Conservation (phyloP, 495 filamentous ascomycete genomes). For the Rostrohypoxylon terebratum region DNA sequence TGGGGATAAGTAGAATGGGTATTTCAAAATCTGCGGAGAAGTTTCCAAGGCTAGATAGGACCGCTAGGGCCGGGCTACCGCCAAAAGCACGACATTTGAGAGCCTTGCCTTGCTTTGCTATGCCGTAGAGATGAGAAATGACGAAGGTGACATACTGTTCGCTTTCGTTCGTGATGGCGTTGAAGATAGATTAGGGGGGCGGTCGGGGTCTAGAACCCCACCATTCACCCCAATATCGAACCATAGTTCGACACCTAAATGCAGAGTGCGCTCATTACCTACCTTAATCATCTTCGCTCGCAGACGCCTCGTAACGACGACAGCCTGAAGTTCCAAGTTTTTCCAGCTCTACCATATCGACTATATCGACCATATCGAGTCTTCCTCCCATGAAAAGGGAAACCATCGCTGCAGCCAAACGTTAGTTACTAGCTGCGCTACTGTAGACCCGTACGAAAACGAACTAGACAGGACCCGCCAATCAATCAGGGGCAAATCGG, state of each 20-base stretch:
- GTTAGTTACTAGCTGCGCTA: slow-evolving; percentile 15
- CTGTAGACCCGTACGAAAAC: slow-evolving; percentile 24
- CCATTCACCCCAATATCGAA: slow-evolving; percentile 17
- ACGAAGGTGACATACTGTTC: slow-evolving; percentile 14
- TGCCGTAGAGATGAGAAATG: not conserved
- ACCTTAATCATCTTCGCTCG: slow-evolving; percentile 14
- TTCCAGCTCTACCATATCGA: slow-evolving; percentile 5
- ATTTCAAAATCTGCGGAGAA: slow-evolving; percentile 19
- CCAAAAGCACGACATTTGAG: slow-evolving; percentile 15
- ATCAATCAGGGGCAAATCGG: slow-evolving; percentile 10
- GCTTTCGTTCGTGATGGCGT: not conserved
- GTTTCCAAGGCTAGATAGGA: slow-evolving; percentile 18
- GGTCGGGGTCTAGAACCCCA: slow-evolving; percentile 36
- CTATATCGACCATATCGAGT: not conserved
- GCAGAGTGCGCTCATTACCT: slow-evolving; percentile 3
- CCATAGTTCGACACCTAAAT: slow-evolving; percentile 17
- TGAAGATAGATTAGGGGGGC: slow-evolving; percentile 22
- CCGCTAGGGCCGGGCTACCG: slow-evolving; percentile 30
- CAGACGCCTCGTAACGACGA: slow-evolving; percentile 21
- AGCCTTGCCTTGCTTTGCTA: not conserved
- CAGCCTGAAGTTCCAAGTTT: not conserved
- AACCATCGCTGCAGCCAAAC: not conserved
- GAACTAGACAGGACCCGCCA: slow-evolving; percentile 3
- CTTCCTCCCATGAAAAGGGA: slow-evolving; percentile 8
- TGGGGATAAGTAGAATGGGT: slow-evolving; percentile 19